phyloP scores from a whole-genome alignment of 23 red algal genomes.

The Gracilariopsis chorda region DNA sequence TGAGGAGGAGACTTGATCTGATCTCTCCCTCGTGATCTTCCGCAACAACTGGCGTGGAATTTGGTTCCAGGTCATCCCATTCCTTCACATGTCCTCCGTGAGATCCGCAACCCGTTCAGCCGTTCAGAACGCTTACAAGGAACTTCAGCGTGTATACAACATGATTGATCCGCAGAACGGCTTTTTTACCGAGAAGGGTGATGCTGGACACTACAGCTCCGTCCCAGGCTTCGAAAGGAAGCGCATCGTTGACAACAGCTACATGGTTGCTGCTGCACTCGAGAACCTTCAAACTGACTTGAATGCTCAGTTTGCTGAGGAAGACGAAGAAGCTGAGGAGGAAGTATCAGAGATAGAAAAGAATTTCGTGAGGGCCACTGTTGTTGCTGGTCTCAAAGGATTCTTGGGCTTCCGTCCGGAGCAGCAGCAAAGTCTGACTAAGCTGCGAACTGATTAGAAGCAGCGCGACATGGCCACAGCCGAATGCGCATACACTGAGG shows the following conservation, averaged over 20 bases:
- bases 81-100: not conserved
- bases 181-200: constrained; percentile 3
- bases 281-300: too few relatives aligned
- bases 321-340: constrained; percentile 5
- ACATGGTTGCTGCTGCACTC: constrained; percentile 15
- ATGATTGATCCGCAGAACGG: constrained; percentile 3
- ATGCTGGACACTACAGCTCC: not conserved
- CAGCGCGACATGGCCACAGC: not conserved
- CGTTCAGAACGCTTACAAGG: constrained; percentile 1
- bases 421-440: not conserved
- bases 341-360: too few relatives aligned
- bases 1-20: not conserved
- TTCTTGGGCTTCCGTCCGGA: too few relatives aligned
- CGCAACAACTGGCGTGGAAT: constrained; percentile 34
- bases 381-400: too few relatives aligned
- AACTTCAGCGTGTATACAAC: not conserved
- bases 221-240: constrained; percentile 12
- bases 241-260: not conserved
- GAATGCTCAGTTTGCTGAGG: too few relatives aligned
- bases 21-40: constrained; percentile 32
- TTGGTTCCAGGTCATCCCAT: not conserved
- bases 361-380: too few relatives aligned
- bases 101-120: not conserved
- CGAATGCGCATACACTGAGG: not conserved
- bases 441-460: not conserved